These are phyloP conservation scores for Clitopilus passeckerianus DNA, from an alignment of 768 basidiomycete species.

Conservation along the genomic window DNA sequence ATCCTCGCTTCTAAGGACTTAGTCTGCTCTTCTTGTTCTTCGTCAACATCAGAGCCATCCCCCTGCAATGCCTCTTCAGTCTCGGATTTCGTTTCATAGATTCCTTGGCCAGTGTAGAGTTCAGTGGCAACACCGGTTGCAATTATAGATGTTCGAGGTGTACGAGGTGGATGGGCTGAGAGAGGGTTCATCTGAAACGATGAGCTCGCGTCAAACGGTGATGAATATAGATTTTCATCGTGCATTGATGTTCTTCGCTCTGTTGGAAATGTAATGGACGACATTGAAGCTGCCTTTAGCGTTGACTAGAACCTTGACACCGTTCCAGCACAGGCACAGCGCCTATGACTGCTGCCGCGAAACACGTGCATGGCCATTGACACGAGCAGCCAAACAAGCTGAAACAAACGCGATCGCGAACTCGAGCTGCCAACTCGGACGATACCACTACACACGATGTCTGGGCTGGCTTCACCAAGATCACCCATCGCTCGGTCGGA, in stretches of 20 bases:
- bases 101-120: conserved; percentile 27
- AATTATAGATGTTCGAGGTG: conserved; percentile 55
- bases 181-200: conserved; percentile 82
- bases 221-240: conserved; percentile 48
- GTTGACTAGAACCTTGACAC: conserved; percentile 3
- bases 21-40: conserved; percentile 42
- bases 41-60: conserved; percentile 32
- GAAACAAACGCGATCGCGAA: conserved; percentile 10
- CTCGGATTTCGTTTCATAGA: conserved; percentile 42
- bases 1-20: conserved; percentile 43
- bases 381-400: conserved; percentile 11
- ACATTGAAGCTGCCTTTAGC: conserved; percentile 36
- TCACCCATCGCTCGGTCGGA: conserved; percentile 45
- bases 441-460: conserved; percentile 21
- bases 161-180: conserved; percentile 74
- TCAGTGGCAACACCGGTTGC: conserved; percentile 27
- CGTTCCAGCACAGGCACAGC: conserved; percentile 4
- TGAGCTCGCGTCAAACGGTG: conserved; percentile 51
- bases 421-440: not conserved
- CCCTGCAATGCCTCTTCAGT: conserved; percentile 26
- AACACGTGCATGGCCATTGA: conserved; percentile 15
- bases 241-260: conserved; percentile 35
- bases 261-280: conserved; percentile 61
- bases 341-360: not conserved
- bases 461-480: conserved; percentile 53